phyloP scores from a whole-genome alignment of 805 yeast species.

The Ogataea degrootiae region DNA sequence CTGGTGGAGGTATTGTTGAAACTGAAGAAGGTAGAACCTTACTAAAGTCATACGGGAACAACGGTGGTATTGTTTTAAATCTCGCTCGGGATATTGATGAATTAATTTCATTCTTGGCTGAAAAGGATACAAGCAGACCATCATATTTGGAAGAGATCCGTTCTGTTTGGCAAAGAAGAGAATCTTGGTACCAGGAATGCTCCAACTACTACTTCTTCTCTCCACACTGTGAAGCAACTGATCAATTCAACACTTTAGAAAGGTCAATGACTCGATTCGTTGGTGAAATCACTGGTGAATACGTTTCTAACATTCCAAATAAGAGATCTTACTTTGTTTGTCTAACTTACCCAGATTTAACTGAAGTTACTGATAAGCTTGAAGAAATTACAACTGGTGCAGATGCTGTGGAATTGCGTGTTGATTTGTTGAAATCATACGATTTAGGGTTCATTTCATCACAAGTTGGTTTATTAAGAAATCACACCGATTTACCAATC shows the following conservation, averaged over 20 bases:
- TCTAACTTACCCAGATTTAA: conserved; percentile 62
- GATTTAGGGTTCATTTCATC: conserved; percentile 57
- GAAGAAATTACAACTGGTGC: conserved; percentile 60
- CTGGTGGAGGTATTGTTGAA: conserved; percentile 97
- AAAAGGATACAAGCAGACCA: conserved; percentile 80
- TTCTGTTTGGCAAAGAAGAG: conserved; percentile 82
- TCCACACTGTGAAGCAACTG: conserved; percentile 55
- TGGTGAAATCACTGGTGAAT: conserved; percentile 55
- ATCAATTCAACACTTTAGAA: conserved; percentile 53
- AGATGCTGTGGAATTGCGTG: conserved; percentile 79
- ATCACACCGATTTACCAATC: conserved; percentile 63
- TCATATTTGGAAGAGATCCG: conserved; percentile 75
- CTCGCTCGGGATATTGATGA: conserved; percentile 83
- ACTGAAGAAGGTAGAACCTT: conserved; percentile 57
- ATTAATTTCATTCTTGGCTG: conserved; percentile 65
- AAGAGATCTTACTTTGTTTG: conserved; percentile 66
- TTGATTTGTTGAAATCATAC: conserved; percentile 57
- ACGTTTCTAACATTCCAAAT: conserved; percentile 34
- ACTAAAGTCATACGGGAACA: conserved; percentile 48
- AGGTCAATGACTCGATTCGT: conserved; percentile 56
- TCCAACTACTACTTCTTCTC: conserved; percentile 76
- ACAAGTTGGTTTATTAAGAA: conserved; percentile 68
- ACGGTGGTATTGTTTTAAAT: conserved; percentile 75
- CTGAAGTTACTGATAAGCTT: conserved; percentile 38
- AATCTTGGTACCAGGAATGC: conserved; percentile 71